These are phyloP conservation scores for Albizia julibrissin DNA, from an alignment of 306 rosid genomes.

Conservation along the genomic window DNA sequence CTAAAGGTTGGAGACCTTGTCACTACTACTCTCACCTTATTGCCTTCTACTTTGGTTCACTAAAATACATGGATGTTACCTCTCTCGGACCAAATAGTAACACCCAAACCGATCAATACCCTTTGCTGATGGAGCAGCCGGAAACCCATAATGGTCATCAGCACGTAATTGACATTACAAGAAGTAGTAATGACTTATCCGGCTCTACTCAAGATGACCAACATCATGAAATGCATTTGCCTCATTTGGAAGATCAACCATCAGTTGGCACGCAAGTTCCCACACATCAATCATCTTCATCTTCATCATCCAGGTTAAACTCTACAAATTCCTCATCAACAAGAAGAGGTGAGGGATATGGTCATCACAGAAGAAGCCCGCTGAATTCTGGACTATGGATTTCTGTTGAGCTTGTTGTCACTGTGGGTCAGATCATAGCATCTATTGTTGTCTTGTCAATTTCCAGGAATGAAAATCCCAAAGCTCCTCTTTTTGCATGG, in stretches of 20 bases:
- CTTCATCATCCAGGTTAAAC: conserved; percentile 48
- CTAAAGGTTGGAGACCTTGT: conserved; percentile 15
- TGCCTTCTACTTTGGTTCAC: conserved; percentile 31
- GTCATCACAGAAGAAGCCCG: conserved; percentile 65
- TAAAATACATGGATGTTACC: conserved; percentile 55
- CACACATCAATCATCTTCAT: conserved; percentile 42
- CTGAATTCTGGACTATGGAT: conserved; percentile 76
- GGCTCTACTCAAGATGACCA: conserved; percentile 45
- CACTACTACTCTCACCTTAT: conserved; percentile 38
- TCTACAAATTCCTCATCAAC: conserved; percentile 52
- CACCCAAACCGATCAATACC: conserved; percentile 43
- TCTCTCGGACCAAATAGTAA: conserved; percentile 36
- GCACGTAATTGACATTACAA: conserved; percentile 48
- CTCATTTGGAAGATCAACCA: conserved; percentile 37
- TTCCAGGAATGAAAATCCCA: conserved; percentile 56
- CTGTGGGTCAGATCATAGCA: conserved; percentile 58
- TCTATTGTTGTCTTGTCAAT: conserved; percentile 55
- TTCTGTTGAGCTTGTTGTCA: conserved; percentile 63
- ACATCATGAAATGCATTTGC: conserved; percentile 29
- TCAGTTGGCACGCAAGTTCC: conserved; percentile 32
- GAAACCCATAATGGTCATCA: conserved; percentile 34
- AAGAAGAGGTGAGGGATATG: conserved; percentile 61
- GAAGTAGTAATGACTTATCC: conserved; percentile 44
- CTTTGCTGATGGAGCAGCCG: conserved; percentile 55
- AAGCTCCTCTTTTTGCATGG: conserved; percentile 60